Evolutionary conservation across 768 basidiomycete species (phyloP).

Genomic region (Exsudoporus frostii): DNA sequence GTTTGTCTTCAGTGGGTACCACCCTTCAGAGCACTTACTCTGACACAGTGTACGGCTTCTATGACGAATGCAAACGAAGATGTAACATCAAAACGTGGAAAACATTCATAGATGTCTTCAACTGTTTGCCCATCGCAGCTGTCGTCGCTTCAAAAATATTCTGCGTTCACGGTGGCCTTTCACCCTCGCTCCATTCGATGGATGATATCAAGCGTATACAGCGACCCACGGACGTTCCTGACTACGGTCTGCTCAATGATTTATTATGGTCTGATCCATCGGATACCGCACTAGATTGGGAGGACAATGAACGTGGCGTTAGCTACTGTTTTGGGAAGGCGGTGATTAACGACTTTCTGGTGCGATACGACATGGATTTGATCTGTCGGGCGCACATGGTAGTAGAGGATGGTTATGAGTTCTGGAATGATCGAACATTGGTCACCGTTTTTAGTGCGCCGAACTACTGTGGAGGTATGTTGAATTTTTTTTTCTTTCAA

Average conservation of each 20-base stretch:
- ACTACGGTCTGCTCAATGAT: slow-evolving; percentile 96
- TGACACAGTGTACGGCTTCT: slow-evolving; percentile 90
- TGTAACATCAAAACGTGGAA: slow-evolving; percentile 99
- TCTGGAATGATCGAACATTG: slow-evolving; percentile 98
- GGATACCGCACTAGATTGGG: slow-evolving; percentile 97
- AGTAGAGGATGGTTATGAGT: slow-evolving; percentile 98
- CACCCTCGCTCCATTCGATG: slow-evolving; percentile 91
- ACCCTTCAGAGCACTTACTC: slow-evolving; percentile 18
- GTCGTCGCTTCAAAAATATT: slow-evolving; percentile 99
- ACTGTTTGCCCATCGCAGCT: slow-evolving; percentile 96
- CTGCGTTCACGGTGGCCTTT: slow-evolving; percentile 96
- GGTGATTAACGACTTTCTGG: slow-evolving; percentile 94
- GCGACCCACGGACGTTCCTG: slow-evolving; percentile 96
- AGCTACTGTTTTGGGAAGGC: slow-evolving; percentile 99
- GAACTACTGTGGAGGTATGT: slow-evolving; percentile 92
- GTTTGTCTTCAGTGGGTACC: slow-evolving; percentile 42
- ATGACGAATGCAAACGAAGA: slow-evolving; percentile 99
- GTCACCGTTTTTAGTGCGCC: slow-evolving; percentile 99
- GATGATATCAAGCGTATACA: slow-evolving; percentile 98
- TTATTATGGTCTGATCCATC: slow-evolving; percentile 98
- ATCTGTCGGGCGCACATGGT: slow-evolving; percentile 99
- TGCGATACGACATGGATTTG: slow-evolving; percentile 96
- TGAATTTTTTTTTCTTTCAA: neutral
- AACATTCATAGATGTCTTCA: slow-evolving; percentile 99
- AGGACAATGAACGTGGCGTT: slow-evolving; percentile 98